These are phyloP conservation scores for Candida piceae DNA, from an alignment of 805 yeast species.

Conservation along the genomic window DNA sequence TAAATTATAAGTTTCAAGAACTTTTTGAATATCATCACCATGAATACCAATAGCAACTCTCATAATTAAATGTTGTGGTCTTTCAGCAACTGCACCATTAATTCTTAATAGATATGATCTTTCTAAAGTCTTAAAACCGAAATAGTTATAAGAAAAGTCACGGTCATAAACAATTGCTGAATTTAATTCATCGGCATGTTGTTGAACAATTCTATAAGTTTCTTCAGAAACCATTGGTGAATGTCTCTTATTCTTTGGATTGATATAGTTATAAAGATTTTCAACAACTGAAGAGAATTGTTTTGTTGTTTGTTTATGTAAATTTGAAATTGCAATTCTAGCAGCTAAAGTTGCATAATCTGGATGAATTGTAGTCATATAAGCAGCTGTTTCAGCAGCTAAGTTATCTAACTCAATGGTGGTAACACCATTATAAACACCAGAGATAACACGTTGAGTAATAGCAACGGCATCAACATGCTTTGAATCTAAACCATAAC, in stretches of 20 bases:
- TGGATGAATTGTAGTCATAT: slow-evolving; percentile 97
- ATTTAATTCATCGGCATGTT: slow-evolving; percentile 62
- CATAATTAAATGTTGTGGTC: slow-evolving; percentile 60
- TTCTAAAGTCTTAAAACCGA: slow-evolving; percentile 58
- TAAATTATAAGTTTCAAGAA: slow-evolving; percentile 50
- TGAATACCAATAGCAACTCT: slow-evolving; percentile 60
- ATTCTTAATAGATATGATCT: slow-evolving; percentile 52
- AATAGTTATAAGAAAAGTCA: slow-evolving; percentile 53
- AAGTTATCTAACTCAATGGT: slow-evolving; percentile 79
- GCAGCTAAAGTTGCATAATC: slow-evolving; percentile 95
- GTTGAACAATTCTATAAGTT: slow-evolving; percentile 56
- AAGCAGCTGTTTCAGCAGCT: slow-evolving; percentile 95
- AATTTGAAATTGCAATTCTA: slow-evolving; percentile 87
- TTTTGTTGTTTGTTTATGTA: slow-evolving; percentile 91
- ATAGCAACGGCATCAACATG: slow-evolving; percentile 95
- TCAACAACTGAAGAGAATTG: slow-evolving; percentile 73
- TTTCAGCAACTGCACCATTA: slow-evolving; percentile 53
- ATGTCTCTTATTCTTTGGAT: slow-evolving; percentile 69
- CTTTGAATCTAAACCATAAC: slow-evolving; percentile 86
- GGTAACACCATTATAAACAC: slow-evolving; percentile 96
- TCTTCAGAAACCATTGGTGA: slow-evolving; percentile 68
- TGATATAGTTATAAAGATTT: slow-evolving; percentile 69
- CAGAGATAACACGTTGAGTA: slow-evolving; percentile 92
- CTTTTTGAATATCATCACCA: slow-evolving; percentile 47
- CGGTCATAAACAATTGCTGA: slow-evolving; percentile 70